Percentiles rank a stretch among this genome's conserved stretches.
Evolutionary conservation across 495 filamentous ascomycete genomes (phyloP).

Genomic region (Filosporella fistucella): DNA sequence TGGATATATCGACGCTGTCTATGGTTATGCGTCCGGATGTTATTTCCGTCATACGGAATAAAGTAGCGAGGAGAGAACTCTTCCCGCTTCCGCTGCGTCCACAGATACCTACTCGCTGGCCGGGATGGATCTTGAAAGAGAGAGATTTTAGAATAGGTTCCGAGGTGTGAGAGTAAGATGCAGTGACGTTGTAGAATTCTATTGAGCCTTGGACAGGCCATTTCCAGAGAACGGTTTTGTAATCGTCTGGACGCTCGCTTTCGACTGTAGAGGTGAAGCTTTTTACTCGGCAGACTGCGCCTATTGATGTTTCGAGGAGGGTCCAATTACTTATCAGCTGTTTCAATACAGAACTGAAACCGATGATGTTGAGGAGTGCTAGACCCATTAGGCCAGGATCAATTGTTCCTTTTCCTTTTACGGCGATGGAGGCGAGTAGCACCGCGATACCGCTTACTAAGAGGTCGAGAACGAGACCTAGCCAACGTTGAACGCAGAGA

Average conservation of each 20-base stretch:
- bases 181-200: slow-evolving; percentile 30
- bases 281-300: slow-evolving; percentile 41
- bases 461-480: slow-evolving; percentile 41
- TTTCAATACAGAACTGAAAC: slow-evolving; percentile 39
- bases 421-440: slow-evolving; percentile 34
- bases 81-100: slow-evolving; percentile 19
- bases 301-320: slow-evolving; percentile 45
- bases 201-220: slow-evolving; percentile 32
- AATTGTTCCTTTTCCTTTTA: slow-evolving; percentile 14
- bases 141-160: slow-evolving; percentile 19
- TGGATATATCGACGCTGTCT: slow-evolving; percentile 24
- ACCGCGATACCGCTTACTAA: slow-evolving; percentile 38
- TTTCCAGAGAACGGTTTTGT: slow-evolving; percentile 21
- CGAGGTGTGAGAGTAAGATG: slow-evolving; percentile 21
- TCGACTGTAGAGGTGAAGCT: slow-evolving; percentile 30
- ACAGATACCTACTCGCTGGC: slow-evolving; percentile 6
- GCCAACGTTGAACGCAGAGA: slow-evolving; percentile 49
- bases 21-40: slow-evolving; percentile 16
- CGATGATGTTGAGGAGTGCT: slow-evolving; percentile 32
- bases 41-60: slow-evolving; percentile 30
- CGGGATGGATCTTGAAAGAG: slow-evolving; percentile 24
- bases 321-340: slow-evolving; percentile 41
- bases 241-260: not conserved
- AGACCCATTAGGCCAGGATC: slow-evolving; percentile 50
- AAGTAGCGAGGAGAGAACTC: slow-evolving; percentile 25